Evolutionary conservation across 768 basidiomycete species (phyloP).

Genomic region (Boletus rubroflammeus): DNA sequence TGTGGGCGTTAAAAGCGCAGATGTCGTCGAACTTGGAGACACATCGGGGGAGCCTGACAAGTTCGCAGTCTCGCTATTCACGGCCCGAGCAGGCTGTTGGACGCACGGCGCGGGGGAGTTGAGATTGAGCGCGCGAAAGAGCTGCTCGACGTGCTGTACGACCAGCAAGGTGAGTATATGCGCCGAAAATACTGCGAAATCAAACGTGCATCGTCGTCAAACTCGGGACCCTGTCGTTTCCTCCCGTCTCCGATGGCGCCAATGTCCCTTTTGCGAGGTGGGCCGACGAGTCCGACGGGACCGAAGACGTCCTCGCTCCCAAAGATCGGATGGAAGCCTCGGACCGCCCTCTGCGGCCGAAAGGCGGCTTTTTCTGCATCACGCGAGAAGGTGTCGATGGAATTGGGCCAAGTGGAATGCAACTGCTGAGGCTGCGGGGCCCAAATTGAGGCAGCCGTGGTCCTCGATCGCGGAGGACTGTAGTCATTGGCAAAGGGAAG

Average conservation of each 20-base stretch:
- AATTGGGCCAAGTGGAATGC: slow-evolving; percentile 64
- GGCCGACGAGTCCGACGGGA: slow-evolving; percentile 38
- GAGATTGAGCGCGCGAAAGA: slow-evolving; percentile 74
- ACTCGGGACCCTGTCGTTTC: slow-evolving; percentile 56
- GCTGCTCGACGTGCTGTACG: slow-evolving; percentile 71
- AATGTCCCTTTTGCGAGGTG: slow-evolving; percentile 45
- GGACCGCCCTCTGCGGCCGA: slow-evolving; percentile 27
- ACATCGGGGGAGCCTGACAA: slow-evolving; percentile 60
- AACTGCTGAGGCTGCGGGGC: slow-evolving; percentile 74
- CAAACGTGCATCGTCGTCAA: slow-evolving; percentile 43
- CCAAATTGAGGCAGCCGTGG: slow-evolving; percentile 65
- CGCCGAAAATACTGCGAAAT: slow-evolving; percentile 16
- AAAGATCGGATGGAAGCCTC: slow-evolving; percentile 21
- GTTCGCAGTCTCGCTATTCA: slow-evolving; percentile 40
- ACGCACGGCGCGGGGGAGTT: slow-evolving; percentile 63
- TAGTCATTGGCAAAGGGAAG: slow-evolving; percentile 37
- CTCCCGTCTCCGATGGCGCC: slow-evolving; percentile 82
- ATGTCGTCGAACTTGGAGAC: slow-evolving; percentile 69
- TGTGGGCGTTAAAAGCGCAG: slow-evolving; percentile 69
- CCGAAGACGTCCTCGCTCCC: slow-evolving; percentile 66
- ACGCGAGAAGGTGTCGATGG: slow-evolving; percentile 59
- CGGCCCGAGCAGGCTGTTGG: slow-evolving; percentile 41
- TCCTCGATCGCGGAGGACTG: slow-evolving; percentile 39
- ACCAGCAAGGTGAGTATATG: slow-evolving; percentile 29
- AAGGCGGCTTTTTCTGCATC: slow-evolving; percentile 42